Evolutionary conservation across 805 yeast species (phyloP).

Genomic region (Sugiyamaella mastotermitis): DNA sequence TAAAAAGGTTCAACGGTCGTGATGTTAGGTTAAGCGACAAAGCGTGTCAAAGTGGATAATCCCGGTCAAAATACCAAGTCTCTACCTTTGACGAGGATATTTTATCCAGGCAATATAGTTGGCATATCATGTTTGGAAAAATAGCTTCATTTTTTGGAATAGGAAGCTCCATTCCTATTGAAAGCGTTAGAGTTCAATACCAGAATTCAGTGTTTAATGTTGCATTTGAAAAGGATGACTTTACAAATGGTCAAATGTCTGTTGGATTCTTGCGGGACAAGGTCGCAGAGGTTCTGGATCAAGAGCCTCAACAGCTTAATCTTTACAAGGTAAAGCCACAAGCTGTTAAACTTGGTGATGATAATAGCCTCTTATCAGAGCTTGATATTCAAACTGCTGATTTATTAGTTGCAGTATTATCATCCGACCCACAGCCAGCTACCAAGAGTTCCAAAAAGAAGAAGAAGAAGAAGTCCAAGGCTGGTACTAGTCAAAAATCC

Average conservation of each 20-base stretch:
- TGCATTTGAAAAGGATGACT: constrained; percentile 71
- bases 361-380: constrained; percentile 44
- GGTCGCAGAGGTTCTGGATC: constrained; percentile 38
- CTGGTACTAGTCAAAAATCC: not conserved
- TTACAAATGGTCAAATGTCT: constrained; percentile 42
- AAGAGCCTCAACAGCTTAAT: constrained; percentile 1
- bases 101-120: too few species aligned
- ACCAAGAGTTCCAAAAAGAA: constrained; percentile 5
- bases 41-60: too few species aligned
- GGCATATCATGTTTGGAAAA: constrained; percentile 1
- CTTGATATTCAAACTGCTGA: constrained; percentile 51
- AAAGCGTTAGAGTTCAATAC: constrained; percentile 5
- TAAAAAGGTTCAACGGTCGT: too few species aligned
- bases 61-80: too few species aligned
- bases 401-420: constrained; percentile 26
- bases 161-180: not conserved
- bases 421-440: constrained; percentile 5
- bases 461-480: constrained; percentile 8
- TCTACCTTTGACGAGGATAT: too few species aligned
- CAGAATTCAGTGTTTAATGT: constrained; percentile 5
- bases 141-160: not conserved
- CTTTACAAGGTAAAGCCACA: constrained; percentile 6
- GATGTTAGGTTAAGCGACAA: too few species aligned
- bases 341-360: constrained; percentile 29
- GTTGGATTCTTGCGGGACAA: constrained; percentile 56